phyloP scores from a whole-genome alignment of 176 grass and related monocot genomes.

The Cenchrus fungigraminus region DNA sequence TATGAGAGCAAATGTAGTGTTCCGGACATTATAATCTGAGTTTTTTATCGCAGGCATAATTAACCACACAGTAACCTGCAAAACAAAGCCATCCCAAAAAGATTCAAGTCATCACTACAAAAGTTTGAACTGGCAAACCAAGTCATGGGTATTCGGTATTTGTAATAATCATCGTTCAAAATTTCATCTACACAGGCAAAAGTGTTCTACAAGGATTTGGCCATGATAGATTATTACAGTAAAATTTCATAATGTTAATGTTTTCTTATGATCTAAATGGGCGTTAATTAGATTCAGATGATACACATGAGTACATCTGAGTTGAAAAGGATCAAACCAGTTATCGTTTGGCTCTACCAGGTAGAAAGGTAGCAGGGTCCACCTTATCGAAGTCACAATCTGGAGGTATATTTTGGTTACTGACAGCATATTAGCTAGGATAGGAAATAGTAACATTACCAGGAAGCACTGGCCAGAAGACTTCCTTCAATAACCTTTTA shows the following conservation, averaged over 20 bases:
- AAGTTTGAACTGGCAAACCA: not conserved
- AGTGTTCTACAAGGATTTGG: conserved; percentile 1
- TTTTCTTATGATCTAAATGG: conserved; percentile 14
- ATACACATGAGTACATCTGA: not conserved
- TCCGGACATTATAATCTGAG: conserved; percentile 58
- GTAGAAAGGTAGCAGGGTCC: not conserved
- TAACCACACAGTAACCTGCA: conserved; percentile 72
- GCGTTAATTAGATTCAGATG: not conserved
- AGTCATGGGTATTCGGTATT: not conserved
- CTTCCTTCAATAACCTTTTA: not conserved
- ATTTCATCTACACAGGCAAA: not conserved
- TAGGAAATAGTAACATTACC: not conserved
- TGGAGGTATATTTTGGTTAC: not conserved
- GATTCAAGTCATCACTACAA: conserved; percentile 4
- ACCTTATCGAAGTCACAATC: not conserved
- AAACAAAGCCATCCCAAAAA: not conserved
- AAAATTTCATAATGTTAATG: not conserved
- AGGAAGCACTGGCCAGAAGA: not conserved
- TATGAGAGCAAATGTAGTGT: conserved; percentile 68
- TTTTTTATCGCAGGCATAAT: conserved; percentile 68
- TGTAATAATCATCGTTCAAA: not conserved
- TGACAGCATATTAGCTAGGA: not conserved
- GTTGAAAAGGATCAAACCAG: not conserved
- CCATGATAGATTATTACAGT: not conserved
- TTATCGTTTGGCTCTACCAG: not conserved